Evolutionary conservation across 78 protist species (phyloP).

Genomic region (slime mould (Dictyostelium discoideum)): DNA sequence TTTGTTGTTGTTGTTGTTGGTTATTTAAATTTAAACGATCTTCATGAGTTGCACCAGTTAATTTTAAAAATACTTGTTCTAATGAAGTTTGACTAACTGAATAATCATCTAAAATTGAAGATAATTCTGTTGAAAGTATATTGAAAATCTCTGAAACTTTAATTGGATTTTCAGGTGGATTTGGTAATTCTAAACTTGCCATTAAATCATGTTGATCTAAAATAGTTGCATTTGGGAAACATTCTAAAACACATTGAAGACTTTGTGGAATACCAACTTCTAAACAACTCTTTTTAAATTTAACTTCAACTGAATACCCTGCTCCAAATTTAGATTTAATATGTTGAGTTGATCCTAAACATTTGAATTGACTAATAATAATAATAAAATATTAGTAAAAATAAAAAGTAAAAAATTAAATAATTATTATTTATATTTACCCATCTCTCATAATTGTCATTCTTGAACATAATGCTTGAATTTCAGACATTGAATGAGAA

Average conservation of each 20-base stretch:
- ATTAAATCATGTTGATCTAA: constrained; percentile 57
- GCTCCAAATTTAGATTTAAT: constrained; percentile 71
- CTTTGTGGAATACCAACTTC: constrained; percentile 19
- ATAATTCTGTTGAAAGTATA: constrained; percentile 8
- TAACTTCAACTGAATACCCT: constrained; percentile 78
- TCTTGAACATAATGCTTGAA: constrained; percentile 78
- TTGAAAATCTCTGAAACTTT: constrained; percentile 35
- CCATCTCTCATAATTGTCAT: constrained; percentile 85
- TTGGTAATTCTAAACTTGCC: constrained; percentile 61
- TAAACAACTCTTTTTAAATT: constrained; percentile 39
- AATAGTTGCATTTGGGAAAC: constrained; percentile 18
- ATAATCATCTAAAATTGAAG: constrained; percentile 44
- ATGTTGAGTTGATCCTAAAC: constrained; percentile 81
- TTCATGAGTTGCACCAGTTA: constrained; percentile 25
- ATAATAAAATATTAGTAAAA: no score
- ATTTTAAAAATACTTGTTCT: constrained; percentile 55
- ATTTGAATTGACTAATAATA: constrained; percentile 26
- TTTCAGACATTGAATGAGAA: constrained; percentile 93
- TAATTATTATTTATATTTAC: neutral
- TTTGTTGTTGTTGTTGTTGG: neutral
- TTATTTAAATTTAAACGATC: neutral
- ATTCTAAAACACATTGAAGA: neutral
- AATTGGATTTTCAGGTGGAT: constrained; percentile 10
- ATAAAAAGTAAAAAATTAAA: neutral
- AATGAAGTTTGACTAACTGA: constrained; percentile 36